phyloP scores from a whole-genome alignment of 31 red algal genomes.

The Bonnemaisonia californica region DNA sequence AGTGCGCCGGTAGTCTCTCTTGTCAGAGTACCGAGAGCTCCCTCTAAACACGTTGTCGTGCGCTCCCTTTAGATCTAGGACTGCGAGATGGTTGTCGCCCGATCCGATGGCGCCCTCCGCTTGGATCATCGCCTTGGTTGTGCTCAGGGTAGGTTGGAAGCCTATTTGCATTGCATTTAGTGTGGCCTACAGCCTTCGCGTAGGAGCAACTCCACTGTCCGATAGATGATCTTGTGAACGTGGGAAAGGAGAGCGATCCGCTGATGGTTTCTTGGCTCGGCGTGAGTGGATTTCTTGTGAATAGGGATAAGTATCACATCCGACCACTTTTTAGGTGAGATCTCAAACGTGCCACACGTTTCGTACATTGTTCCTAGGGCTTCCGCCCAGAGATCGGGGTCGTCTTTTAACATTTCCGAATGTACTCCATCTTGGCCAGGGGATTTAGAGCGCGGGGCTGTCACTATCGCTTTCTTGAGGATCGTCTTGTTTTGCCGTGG shows the following conservation, averaged over 20 bases:
- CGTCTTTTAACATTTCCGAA: not conserved
- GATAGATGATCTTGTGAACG: not conserved
- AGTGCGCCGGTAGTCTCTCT: not conserved
- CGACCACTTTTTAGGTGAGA: not conserved
- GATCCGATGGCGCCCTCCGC: not conserved
- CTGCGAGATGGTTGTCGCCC: not conserved
- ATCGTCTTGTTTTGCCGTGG: too few relatives aligned
- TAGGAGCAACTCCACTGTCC: not conserved
- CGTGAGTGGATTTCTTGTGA: not conserved
- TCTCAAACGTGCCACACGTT: not conserved
- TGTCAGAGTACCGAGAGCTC: not conserved
- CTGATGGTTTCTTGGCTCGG: not conserved
- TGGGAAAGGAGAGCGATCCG: not conserved
- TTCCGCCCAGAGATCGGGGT: not conserved
- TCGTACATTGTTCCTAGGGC: not conserved
- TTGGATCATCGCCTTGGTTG: not conserved
- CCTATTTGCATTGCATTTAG: not conserved
- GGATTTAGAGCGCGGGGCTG: too few relatives aligned
- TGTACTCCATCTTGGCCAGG: conserved; percentile 6
- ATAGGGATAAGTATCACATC: not conserved
- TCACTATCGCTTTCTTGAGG: too few relatives aligned
- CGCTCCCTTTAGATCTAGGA: conserved; percentile 10
- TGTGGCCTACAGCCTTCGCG: not conserved
- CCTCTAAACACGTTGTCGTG: not conserved
- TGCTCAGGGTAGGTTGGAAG: not conserved